Evolutionary conservation across 2,329 filamentous ascomycete genomes (phyloP).

Genomic region (Calonectria multiphialidica): DNA sequence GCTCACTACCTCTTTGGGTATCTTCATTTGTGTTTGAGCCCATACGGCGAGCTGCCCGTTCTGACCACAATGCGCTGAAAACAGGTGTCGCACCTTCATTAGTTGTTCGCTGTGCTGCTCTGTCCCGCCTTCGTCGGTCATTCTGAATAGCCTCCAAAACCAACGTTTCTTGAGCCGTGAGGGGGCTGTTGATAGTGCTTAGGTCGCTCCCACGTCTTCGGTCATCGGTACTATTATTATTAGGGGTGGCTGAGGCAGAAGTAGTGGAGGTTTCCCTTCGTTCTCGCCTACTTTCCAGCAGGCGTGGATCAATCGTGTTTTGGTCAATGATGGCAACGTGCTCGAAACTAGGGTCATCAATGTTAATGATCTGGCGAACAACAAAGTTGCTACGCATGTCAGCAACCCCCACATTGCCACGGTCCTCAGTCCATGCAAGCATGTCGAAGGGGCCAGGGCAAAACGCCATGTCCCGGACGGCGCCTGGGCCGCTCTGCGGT

Average conservation of each 20-base stretch:
- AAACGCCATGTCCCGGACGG: slow-evolving; percentile 92
- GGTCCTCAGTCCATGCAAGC: slow-evolving; percentile 93
- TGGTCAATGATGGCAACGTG: slow-evolving; percentile 69
- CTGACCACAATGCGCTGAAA: slow-evolving; percentile 26
- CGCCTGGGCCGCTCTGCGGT: slow-evolving; percentile 77
- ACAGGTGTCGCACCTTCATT: slow-evolving; percentile 30
- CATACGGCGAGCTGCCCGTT: slow-evolving; percentile 29
- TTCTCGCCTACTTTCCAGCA: slow-evolving; percentile 61
- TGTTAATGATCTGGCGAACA: slow-evolving; percentile 75
- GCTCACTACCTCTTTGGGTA: slow-evolving; percentile 46
- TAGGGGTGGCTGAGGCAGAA: slow-evolving; percentile 16
- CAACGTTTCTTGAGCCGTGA: slow-evolving; percentile 66
- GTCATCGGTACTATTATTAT: slow-evolving; percentile 35
- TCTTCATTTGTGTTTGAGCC: slow-evolving; percentile 41
- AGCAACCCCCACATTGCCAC: slow-evolving; percentile 79
- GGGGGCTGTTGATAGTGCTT: slow-evolving; percentile 62
- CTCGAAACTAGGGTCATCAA: slow-evolving; percentile 71
- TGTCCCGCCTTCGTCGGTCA: slow-evolving; percentile 64
- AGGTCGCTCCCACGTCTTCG: slow-evolving; percentile 47
- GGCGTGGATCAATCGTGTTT: slow-evolving; percentile 64
- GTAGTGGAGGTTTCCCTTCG: slow-evolving; percentile 45
- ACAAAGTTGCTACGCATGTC: slow-evolving; percentile 77
- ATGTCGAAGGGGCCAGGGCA: slow-evolving; percentile 91
- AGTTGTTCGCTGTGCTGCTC: slow-evolving; percentile 45
- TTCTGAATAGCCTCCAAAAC: slow-evolving; percentile 69